Evolutionary conservation across 495 filamentous ascomycete species (phyloP).

Genomic region (Schizothecium vesticola): DNA sequence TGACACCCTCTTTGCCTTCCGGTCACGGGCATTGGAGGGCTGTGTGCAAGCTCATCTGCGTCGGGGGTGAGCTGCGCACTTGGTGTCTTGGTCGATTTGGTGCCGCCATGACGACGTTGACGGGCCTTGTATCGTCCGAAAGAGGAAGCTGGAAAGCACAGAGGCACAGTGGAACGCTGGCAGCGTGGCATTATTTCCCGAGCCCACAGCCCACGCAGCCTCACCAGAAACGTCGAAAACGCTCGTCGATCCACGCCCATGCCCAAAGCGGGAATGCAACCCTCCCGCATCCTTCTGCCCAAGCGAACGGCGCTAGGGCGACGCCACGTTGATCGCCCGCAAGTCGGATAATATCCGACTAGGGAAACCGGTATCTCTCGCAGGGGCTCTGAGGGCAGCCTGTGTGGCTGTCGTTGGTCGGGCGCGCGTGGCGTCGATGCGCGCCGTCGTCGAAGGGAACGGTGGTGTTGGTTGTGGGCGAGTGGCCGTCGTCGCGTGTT

Average conservation of each 20-base stretch:
- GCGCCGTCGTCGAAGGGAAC: slow-evolving; percentile 4
- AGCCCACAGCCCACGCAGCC: slow-evolving; percentile 9
- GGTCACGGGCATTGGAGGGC: neutral
- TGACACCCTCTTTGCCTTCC: neutral
- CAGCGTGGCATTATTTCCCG: slow-evolving; percentile 29
- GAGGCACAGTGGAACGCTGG: slow-evolving; percentile 15
- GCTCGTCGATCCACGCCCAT: slow-evolving; percentile 27
- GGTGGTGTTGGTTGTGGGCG: slow-evolving; percentile 6
- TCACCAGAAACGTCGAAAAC: slow-evolving; percentile 26
- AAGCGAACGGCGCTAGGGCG: slow-evolving; percentile 28
- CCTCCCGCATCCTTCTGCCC: slow-evolving; percentile 10
- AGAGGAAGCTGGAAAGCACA: slow-evolving; percentile 25
- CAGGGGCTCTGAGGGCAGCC: slow-evolving; percentile 11
- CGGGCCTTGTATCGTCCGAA: slow-evolving; percentile 12
- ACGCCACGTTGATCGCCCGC: slow-evolving; percentile 33
- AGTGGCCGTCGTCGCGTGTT: neutral
- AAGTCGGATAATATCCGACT: slow-evolving; percentile 26
- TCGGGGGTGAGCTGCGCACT: neutral
- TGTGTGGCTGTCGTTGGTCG: neutral
- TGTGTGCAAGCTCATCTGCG: neutral
- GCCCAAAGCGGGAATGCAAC: slow-evolving; percentile 21
- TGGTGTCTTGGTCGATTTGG: slow-evolving; percentile 6
- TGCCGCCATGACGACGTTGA: slow-evolving; percentile 14
- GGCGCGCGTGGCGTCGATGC: slow-evolving; percentile 13
- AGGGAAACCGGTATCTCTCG: slow-evolving; percentile 29